Evolutionary conservation across 2,329 filamentous ascomycete species (phyloP), one percentile per base, ranked within the genome.

Genomic region (Aspergillus sp.): DNA sequence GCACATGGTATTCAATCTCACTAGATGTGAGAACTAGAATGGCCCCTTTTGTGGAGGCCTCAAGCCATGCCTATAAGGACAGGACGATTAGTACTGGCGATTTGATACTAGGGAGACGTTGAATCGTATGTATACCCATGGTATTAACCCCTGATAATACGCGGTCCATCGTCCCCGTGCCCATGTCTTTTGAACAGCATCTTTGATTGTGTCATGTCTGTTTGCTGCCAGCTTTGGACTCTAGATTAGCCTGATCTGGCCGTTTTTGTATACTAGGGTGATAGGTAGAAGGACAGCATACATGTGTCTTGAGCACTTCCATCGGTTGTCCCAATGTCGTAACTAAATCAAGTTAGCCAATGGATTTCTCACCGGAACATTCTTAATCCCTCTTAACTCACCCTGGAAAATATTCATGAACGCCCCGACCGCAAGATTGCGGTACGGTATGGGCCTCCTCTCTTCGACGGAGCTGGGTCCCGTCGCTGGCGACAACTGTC

Each of bases 1-100:
- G 90, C 68, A 91, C 92, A 76, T 95, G 91, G 85, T 89, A 96
- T 78, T 97, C 93, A 79, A 91, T 92, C 81, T 98, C 93, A 69
- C 91, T 95, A 65, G 93, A 92, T 74, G 97, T 92, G 80, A 98
- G 96, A 77, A 97, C 90, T 72, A 98, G 89, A 68, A 97, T 93
- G 70, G 93, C 93, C 74, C 93, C 93, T 82, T 98, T 97, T 80
- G 93, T 96, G 71, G 91, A 96, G 73, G 93, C 93, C 84, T 98
- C 93, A 78, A 98, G 96, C 93, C 93, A 97, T 76, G 93, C 93
- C 46, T 56, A 9, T 48, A 19, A 19, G 19, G 19, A 19, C 19
- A 35, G 14, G 1, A 2, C 21, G 8, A 14, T 48, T 35, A 35
- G 27, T 11, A 35, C 6, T 33, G 6, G 21, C 9, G 7, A 9